A percentile compares a stretch with the other conserved stretches of the same genome.
These are phyloP conservation scores for Solanum chiquidenum DNA, from an alignment of 257 asterid genomes.

Conservation along the genomic window DNA sequence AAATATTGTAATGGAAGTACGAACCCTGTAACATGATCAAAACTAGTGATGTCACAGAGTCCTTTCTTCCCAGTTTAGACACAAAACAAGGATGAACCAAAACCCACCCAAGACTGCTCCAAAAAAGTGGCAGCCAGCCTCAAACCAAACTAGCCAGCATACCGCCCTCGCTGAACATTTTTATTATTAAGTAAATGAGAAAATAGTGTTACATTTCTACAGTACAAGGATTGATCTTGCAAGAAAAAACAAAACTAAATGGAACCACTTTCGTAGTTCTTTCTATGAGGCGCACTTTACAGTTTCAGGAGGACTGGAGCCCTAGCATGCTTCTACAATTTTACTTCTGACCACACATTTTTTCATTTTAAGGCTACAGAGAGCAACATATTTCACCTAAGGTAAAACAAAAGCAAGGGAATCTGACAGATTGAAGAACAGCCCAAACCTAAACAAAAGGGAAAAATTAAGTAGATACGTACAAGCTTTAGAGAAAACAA, in stretches of 20 bases:
- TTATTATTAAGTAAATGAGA: neutral
- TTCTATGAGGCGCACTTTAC: neutral
- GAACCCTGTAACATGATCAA: neutral
- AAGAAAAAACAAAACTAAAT: neutral
- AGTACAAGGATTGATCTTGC: neutral
- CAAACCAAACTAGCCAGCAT: neutral
- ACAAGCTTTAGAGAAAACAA: neutral
- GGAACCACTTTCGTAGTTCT: neutral
- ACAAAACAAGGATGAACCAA: neutral
- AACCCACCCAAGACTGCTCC: neutral
- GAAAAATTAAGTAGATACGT: neutral
- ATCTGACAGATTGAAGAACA: neutral
- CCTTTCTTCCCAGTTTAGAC: neutral
- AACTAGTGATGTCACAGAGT: neutral
- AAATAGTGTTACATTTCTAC: neutral
- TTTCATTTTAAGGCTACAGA: neutral
- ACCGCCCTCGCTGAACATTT: neutral
- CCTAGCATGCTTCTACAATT: neutral
- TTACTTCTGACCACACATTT: neutral
- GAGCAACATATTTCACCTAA: neutral
- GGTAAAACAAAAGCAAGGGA: neutral
- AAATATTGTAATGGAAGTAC: neutral
- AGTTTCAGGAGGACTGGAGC: neutral
- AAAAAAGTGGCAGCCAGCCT: neutral
- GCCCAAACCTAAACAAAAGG: neutral